phyloP scores from a whole-genome alignment of 345 rosid species.

The Salix koriyanagi region DNA sequence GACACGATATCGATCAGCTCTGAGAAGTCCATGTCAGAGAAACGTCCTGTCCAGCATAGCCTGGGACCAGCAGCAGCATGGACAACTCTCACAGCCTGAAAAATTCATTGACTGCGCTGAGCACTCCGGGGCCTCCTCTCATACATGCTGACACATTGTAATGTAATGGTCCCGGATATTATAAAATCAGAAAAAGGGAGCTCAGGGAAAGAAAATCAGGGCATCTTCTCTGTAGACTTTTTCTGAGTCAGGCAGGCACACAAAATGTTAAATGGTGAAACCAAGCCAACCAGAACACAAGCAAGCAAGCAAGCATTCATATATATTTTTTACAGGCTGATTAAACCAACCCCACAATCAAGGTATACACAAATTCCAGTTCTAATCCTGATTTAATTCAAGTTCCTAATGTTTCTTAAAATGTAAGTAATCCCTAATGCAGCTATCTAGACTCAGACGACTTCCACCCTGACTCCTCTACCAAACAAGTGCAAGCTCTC shows the following conservation, averaged over 20 bases:
- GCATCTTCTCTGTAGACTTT: conserved; percentile 7
- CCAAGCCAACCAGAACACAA: conserved; percentile 6
- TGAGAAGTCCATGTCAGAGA: neutral
- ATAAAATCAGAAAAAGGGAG: neutral
- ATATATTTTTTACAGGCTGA: conserved; percentile 16
- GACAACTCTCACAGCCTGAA: conserved; percentile 5
- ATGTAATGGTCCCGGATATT: conserved; percentile 11
- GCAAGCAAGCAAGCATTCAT: conserved; percentile 5
- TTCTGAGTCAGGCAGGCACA: neutral
- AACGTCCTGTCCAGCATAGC: neutral
- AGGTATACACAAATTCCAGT: conserved; percentile 24
- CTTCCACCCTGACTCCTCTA: conserved; percentile 1
- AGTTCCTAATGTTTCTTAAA: neutral
- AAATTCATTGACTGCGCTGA: neutral
- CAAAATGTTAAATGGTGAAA: conserved; percentile 6
- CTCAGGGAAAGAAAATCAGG: neutral
- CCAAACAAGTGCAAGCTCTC: conserved; percentile 17
- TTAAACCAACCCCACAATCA: conserved; percentile 15
- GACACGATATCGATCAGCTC: too few relatives aligned
- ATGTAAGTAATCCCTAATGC: neutral
- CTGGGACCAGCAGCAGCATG: conserved; percentile 3
- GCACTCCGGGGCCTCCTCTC: neutral
- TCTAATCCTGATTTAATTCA: conserved; percentile 15
- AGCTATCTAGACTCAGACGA: neutral
- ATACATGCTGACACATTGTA: neutral